Percentiles rank a stretch among this genome's conserved stretches.
Conservation (phyloP, 805 yeast species). For the Kodamaea restingae region DNA sequence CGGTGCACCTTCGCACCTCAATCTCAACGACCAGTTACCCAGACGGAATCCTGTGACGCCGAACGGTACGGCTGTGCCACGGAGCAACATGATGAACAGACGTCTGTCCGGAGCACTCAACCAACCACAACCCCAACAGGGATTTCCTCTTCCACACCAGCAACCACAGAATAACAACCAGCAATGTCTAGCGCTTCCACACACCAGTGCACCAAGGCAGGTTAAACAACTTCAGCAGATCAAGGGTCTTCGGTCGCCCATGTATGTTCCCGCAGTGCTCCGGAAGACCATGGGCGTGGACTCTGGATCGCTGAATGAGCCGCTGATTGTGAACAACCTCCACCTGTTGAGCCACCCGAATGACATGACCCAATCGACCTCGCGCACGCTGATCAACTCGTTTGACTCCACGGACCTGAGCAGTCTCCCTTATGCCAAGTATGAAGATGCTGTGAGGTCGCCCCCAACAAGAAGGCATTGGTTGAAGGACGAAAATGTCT, state of each 20-base stretch:
- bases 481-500: constrained; percentile 63
- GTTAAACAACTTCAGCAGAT: constrained; percentile 49
- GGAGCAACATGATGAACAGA: constrained; percentile 21
- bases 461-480: constrained; percentile 63
- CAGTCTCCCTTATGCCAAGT: constrained; percentile 15
- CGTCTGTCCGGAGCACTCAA: constrained; percentile 10
- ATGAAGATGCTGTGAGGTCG: constrained; percentile 18
- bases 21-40: constrained; percentile 4
- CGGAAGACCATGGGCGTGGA: constrained; percentile 33
- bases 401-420: constrained; percentile 27
- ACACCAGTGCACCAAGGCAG: constrained; percentile 1
- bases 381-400: constrained; percentile 26
- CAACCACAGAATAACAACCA: constrained; percentile 5
- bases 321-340: constrained; percentile 7
- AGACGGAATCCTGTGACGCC: constrained; percentile 2
- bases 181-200: constrained; percentile 1
- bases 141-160: constrained; percentile 8
- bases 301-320: constrained; percentile 8
- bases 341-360: constrained; percentile 5
- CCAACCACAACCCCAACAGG: constrained; percentile 4
- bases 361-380: constrained; percentile 12
- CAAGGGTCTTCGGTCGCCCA: constrained; percentile 76
- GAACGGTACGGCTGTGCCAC: constrained; percentile 22
- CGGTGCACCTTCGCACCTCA: constrained; percentile 5
- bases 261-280: constrained; percentile 88